Conservation (phyloP, 83 land plant species). For the Picea abies region DNA sequence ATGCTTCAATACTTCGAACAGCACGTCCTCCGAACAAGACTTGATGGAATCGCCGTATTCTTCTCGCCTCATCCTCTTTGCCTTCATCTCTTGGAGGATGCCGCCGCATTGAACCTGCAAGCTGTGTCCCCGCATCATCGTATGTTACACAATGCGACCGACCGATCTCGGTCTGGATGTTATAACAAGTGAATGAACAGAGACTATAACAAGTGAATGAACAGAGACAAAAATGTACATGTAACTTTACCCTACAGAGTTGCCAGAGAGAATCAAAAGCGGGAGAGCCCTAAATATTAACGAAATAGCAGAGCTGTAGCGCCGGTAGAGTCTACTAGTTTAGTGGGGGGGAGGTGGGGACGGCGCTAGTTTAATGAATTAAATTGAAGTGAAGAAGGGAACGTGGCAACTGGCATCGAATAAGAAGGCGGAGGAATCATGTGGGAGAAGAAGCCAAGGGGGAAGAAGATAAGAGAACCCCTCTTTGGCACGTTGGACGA, state of each 20-base stretch:
- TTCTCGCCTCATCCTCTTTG: neutral
- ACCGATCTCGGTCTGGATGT: no score
- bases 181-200: no score
- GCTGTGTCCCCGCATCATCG: neutral
- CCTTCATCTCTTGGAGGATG: neutral
- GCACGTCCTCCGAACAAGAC: constrained; percentile 8
- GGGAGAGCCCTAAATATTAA: constrained; percentile 1
- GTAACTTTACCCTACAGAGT: neutral
- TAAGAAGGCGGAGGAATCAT: constrained; percentile 2
- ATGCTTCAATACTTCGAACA: constrained; percentile 27
- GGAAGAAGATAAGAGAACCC: constrained; percentile 6
- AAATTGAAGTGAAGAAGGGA: no score
- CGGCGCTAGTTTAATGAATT: no score
- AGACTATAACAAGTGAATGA: no score
- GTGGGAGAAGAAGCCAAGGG: neutral
- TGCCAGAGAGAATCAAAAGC: neutral
- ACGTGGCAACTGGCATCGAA: no score
- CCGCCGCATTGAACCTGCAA: no score
- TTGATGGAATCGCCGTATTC: no score
- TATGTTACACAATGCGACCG: neutral
- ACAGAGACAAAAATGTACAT: no score
- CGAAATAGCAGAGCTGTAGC: neutral
- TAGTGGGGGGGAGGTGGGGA: no score
- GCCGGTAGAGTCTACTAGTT: neutral
- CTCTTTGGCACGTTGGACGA: neutral